phyloP scores from a whole-genome alignment of 257 asterid genomes.

The Linderniella brevidens region DNA sequence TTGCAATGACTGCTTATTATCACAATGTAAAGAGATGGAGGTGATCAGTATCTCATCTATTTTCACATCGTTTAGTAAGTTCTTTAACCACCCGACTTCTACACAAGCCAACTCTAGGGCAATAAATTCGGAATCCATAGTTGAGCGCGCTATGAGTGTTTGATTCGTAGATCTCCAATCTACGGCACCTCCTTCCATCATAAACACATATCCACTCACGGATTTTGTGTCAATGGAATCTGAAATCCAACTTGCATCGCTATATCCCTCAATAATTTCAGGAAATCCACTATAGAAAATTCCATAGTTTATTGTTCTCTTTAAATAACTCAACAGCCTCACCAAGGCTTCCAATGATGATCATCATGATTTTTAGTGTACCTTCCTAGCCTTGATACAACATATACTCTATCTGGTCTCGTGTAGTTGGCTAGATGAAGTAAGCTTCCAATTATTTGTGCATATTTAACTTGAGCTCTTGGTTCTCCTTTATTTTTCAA shows the following conservation, averaged over 20 bases:
- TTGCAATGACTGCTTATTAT: too few species aligned
- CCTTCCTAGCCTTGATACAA: not conserved
- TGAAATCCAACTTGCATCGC: not conserved
- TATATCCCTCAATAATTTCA: not conserved
- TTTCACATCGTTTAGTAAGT: not conserved
- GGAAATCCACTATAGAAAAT: too few species aligned
- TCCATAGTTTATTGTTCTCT: too few species aligned
- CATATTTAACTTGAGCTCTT: not conserved
- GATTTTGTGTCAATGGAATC: too few species aligned
- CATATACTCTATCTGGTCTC: not conserved
- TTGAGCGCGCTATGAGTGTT: not conserved
- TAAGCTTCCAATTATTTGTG: not conserved
- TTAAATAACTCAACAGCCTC: too few species aligned
- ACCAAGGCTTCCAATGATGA: not conserved
- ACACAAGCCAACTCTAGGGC: not conserved
- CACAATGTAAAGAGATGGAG: too few species aligned
- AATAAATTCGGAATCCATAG: not conserved
- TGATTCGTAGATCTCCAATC: not conserved
- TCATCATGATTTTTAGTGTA: not conserved
- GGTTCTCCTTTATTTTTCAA: not conserved
- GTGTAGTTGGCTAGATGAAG: not conserved
- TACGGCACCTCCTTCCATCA: too few species aligned
- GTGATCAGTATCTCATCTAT: too few species aligned
- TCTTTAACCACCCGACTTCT: not conserved
- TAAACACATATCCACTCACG: too few species aligned